A percentile compares a stretch with the other conserved stretches of the same genome.
These are phyloP conservation scores for Trichoderma guizhouense DNA, from an alignment of 2,329 filamentous ascomycete species.

Conservation along the genomic window DNA sequence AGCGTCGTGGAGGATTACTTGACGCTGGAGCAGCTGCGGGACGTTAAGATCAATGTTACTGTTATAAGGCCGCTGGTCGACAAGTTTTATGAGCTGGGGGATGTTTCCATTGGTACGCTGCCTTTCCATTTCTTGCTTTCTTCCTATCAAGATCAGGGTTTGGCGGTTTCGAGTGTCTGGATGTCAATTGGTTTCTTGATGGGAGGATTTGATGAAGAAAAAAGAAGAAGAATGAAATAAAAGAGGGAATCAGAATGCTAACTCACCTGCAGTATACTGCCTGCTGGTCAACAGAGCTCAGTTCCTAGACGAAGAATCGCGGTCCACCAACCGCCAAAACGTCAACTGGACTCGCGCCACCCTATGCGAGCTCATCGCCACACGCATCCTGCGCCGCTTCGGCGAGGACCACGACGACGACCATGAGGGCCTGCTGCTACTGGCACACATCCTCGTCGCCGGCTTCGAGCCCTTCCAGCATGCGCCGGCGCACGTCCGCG, in stretches of 20 bases:
- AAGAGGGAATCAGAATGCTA: background rate
- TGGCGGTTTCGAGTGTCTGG: background rate
- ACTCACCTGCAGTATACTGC: conserved; percentile 62
- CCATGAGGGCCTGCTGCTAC: conserved; percentile 64
- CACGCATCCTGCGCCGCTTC: conserved; percentile 72
- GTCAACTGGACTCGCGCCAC: conserved; percentile 75
- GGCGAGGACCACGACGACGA: conserved; percentile 66
- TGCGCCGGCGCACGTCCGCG: conserved; percentile 64
- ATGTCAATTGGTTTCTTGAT: background rate
- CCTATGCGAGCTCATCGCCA: conserved; percentile 77
- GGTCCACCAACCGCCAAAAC: conserved; percentile 73
- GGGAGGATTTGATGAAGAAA: background rate
- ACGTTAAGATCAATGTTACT: conserved; percentile 76
- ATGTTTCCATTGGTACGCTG: conserved; percentile 67
- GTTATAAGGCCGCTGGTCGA: conserved; percentile 81
- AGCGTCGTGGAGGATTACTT: conserved; percentile 61
- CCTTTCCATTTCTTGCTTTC: background rate
- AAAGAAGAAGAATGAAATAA: background rate
- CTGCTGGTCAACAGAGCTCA: conserved; percentile 77
- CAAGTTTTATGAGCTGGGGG: conserved; percentile 72
- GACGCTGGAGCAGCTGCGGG: conserved; percentile 72
- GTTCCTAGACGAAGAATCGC: conserved; percentile 74
- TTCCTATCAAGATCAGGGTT: background rate
- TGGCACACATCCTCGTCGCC: conserved; percentile 77
- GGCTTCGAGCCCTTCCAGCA: conserved; percentile 85